Evolutionary conservation across 2,329 filamentous ascomycete species (phyloP).

Genomic region (Alternaria arbusti): DNA sequence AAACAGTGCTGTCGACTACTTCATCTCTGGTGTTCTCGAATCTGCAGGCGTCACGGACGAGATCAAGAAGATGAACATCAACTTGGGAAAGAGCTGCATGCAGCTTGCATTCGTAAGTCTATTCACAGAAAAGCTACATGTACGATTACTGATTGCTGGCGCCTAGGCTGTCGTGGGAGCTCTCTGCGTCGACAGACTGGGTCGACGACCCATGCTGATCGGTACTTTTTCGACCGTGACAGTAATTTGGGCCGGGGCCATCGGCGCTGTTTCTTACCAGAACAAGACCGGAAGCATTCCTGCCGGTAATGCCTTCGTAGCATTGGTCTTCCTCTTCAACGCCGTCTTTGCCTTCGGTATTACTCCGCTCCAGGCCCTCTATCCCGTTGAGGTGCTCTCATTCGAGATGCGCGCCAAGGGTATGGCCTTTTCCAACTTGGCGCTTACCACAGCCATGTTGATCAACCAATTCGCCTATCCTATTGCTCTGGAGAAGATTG

Average conservation of each 20-base stretch:
- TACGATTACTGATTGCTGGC: background rate
- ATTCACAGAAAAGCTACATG: too few relatives aligned
- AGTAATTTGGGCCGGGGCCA: constrained; percentile 37
- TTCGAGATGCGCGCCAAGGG: constrained; percentile 46
- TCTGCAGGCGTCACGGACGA: constrained; percentile 44
- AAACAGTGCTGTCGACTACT: constrained; percentile 34
- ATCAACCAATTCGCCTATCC: constrained; percentile 42
- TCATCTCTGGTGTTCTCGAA: constrained; percentile 44
- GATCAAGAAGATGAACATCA: constrained; percentile 45
- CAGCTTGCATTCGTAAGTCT: constrained; percentile 38
- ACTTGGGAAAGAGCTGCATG: constrained; percentile 43
- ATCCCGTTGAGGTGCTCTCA: constrained; percentile 44
- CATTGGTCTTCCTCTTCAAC: constrained; percentile 44
- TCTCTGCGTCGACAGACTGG: constrained; percentile 41
- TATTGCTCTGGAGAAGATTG: constrained; percentile 30
- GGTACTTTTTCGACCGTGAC: constrained; percentile 24
- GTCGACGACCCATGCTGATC: constrained; percentile 44
- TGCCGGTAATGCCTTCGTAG: constrained; percentile 37
- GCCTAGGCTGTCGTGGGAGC: constrained; percentile 42
- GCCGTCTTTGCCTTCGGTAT: constrained; percentile 42
- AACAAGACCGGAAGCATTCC: constrained; percentile 16
- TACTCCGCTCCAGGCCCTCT: constrained; percentile 45
- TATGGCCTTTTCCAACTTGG: constrained; percentile 33
- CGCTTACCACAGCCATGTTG: constrained; percentile 28
- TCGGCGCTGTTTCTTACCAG: constrained; percentile 22